Evolutionary conservation across 306 rosid genomes (phyloP), one percentile per base, ranked within the genome.

Genomic region (Corylus avellana): DNA sequence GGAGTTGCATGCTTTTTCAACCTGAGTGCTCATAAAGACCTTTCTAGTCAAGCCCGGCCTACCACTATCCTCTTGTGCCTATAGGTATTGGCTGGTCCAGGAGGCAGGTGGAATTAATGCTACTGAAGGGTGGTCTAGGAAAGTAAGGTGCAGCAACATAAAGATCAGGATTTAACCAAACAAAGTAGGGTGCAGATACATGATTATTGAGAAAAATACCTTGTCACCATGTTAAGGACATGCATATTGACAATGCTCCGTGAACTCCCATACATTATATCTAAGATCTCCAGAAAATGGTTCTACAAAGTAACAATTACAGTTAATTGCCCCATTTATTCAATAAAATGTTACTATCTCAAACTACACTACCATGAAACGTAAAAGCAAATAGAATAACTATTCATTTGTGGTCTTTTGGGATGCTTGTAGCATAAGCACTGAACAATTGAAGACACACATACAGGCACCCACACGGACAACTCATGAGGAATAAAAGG

Each of bases 151-250:
- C 35, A 29, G 17, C 20, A 44, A 49, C 58, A 29, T 29, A 20
- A 62, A 39, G 39, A 18, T 56, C 78, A 54, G 55, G 63, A 11
- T 32, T 35, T 74, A 55, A 58, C 79, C 29, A 77, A 58, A 78
- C 9, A 78, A 76, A 79, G 56, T 16, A 16, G 48, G 53, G 22
- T n/a, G 78, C 46, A 66, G 70, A 72, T 20, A 39, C 27, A 79
- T 62, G 71, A 50, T 62, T 39, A 70, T 51, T 8, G 55, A 71
- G 64, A 54, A 64, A 84, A 49, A 64, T 87, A 94, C 98, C 97
- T 92, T 46, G 90, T 87, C 16, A 90, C 92, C 86, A 91, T 81
- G 85, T 86, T 85, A 87, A 94, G 98, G 85, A 94, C 89, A 77
- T 87, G 79, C 87, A 94, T 79, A 84, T 82, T 86, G 86, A 94